Evolutionary conservation across 2,329 filamentous ascomycete genomes (phyloP).

Genomic region (Fusarium floridanum): DNA sequence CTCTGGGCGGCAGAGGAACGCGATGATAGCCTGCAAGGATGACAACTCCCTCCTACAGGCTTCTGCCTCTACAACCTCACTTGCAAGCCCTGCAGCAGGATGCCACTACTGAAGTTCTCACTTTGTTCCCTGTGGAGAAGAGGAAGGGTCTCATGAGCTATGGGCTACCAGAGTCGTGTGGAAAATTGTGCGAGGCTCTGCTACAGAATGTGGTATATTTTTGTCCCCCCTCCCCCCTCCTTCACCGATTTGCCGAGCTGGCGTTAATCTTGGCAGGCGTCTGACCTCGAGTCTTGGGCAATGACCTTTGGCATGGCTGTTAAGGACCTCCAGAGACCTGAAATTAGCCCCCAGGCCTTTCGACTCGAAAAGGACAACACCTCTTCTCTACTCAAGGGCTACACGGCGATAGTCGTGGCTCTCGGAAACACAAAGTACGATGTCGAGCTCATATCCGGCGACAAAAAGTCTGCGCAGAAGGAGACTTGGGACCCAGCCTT

Average conservation of each 20-base stretch:
- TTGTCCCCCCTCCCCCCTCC: neutral
- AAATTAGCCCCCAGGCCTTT: slow-evolving; percentile 44
- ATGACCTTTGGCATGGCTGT: slow-evolving; percentile 40
- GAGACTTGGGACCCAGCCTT: slow-evolving; percentile 41
- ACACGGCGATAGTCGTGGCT: slow-evolving; percentile 43
- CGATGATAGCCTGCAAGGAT: slow-evolving; percentile 38
- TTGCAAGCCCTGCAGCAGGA: slow-evolving; percentile 44
- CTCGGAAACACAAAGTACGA: slow-evolving; percentile 44
- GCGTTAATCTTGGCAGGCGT: slow-evolving; percentile 30
- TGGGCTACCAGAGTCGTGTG: slow-evolving; percentile 42
- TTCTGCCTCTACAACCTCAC: slow-evolving; percentile 39
- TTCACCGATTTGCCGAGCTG: neutral
- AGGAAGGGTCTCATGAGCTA: slow-evolving; percentile 43
- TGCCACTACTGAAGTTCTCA: slow-evolving; percentile 44
- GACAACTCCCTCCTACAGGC: slow-evolving; percentile 44
- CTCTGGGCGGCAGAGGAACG: slow-evolving; percentile 26
- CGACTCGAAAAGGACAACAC: slow-evolving; percentile 45
- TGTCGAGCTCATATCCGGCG: slow-evolving; percentile 42
- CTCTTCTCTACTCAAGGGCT: slow-evolving; percentile 44
- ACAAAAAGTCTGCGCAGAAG: slow-evolving; percentile 36
- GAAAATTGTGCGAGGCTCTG: slow-evolving; percentile 39
- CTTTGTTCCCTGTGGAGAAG: slow-evolving; percentile 43
- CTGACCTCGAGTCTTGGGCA: slow-evolving; percentile 42
- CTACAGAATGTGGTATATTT: slow-evolving; percentile 41
- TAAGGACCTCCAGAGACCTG: slow-evolving; percentile 41